A percentile compares a stretch with the other conserved stretches of the same genome.
Conservation (phyloP, 306 rosid species). For the Castanopsis chinensis region DNA sequence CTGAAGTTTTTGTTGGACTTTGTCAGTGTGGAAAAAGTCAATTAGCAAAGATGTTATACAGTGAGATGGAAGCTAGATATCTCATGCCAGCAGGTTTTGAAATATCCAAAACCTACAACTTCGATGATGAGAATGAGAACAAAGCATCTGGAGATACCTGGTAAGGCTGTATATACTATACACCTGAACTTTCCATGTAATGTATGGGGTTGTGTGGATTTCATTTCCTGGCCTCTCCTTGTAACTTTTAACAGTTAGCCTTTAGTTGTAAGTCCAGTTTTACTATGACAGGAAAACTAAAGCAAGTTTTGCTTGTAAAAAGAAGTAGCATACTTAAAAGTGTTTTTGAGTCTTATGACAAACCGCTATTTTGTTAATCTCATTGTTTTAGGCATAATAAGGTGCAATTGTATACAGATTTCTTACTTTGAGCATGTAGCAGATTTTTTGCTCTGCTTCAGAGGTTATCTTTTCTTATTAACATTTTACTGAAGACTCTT, state of each 20-base stretch:
- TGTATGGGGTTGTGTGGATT: neutral
- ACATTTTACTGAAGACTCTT: too few species aligned
- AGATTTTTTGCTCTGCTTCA: too few species aligned
- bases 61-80: conserved; percentile 46
- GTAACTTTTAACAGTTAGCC: neutral
- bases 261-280: neutral
- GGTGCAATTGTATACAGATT: too few species aligned
- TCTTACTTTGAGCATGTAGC: too few species aligned
- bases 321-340: too few species aligned
- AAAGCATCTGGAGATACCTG: neutral
- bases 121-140: conserved; percentile 14
- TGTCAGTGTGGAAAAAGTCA: conserved; percentile 37
- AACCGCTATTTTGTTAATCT: too few species aligned
- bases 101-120: conserved; percentile 20
- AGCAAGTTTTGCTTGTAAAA: too few species aligned
- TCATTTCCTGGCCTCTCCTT: neutral
- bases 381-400: too few species aligned
- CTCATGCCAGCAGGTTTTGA: conserved; percentile 47
- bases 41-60: conserved; percentile 32
- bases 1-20: conserved; percentile 57
- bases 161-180: neutral
- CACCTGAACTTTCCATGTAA: neutral
- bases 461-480: too few species aligned
- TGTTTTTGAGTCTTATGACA: too few species aligned
- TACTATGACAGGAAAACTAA: neutral